Evolutionary conservation across 768 basidiomycete genomes (phyloP).

Genomic region (Leccinum boreale): DNA sequence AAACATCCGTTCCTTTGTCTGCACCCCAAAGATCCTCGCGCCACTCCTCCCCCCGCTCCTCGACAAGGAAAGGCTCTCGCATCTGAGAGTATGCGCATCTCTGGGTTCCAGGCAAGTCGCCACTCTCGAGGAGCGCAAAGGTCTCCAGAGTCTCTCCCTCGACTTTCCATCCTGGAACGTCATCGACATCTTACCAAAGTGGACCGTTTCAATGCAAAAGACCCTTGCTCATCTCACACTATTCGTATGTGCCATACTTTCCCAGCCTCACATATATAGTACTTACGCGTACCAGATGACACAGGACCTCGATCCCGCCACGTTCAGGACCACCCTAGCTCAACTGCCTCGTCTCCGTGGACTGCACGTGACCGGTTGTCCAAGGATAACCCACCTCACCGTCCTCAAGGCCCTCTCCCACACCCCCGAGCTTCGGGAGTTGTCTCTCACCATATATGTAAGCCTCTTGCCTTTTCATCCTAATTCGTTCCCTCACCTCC

Average conservation of each 20-base stretch:
- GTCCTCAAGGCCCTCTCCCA: slow-evolving; percentile 43
- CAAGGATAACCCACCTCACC: slow-evolving; percentile 49
- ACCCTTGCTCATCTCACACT: slow-evolving; percentile 56
- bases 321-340: slow-evolving; percentile 46
- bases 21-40: slow-evolving; percentile 44
- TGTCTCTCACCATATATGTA: slow-evolving; percentile 62
- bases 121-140: slow-evolving; percentile 38
- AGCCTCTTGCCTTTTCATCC: slow-evolving; percentile 15
- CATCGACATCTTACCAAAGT: slow-evolving; percentile 55
- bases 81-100: slow-evolving; percentile 49
- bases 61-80: slow-evolving; percentile 41
- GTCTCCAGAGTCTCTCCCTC: slow-evolving; percentile 46
- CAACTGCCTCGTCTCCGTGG: slow-evolving; percentile 52
- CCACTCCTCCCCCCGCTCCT: slow-evolving; percentile 48
- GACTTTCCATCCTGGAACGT: slow-evolving; percentile 64
- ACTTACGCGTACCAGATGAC: slow-evolving; percentile 42
- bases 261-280: not conserved
- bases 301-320: slow-evolving; percentile 48
- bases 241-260: slow-evolving; percentile 42
- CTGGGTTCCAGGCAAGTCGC: slow-evolving; percentile 50
- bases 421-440: slow-evolving; percentile 54
- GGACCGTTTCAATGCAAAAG: slow-evolving; percentile 42
- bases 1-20: slow-evolving; percentile 57
- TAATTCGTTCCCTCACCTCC: not conserved
- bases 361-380: slow-evolving; percentile 61